phyloP scores from a whole-genome alignment of 805 yeast species.

The Aciculoconidium aculeatum region DNA sequence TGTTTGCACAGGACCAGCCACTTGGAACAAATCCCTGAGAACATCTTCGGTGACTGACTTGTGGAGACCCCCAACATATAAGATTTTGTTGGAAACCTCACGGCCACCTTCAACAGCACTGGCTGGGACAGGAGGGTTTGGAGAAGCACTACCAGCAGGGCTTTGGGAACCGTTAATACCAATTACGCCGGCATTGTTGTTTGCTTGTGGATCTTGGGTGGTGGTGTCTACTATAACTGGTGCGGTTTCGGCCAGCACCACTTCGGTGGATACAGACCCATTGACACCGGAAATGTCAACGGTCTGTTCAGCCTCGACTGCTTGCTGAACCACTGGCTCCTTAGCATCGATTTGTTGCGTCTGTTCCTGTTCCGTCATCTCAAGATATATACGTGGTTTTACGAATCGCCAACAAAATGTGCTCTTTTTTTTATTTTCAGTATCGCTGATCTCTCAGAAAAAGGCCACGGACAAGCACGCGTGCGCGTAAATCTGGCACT shows the following conservation, averaged over 20 bases:
- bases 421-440: too few relatives aligned
- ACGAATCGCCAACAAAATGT: too few relatives aligned
- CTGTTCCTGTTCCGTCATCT: too few relatives aligned
- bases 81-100: slow-evolving; percentile 63
- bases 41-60: slow-evolving; percentile 59
- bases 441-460: too few relatives aligned
- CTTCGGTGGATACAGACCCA: slow-evolving; percentile 12
- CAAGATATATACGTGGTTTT: too few relatives aligned
- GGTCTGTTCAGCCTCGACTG: too few relatives aligned
- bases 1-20: slow-evolving; percentile 54
- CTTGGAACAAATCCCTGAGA: slow-evolving; percentile 56
- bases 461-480: too few relatives aligned
- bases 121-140: slow-evolving; percentile 43
- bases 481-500: too few relatives aligned
- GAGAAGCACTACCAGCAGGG: too few relatives aligned
- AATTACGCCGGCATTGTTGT: not conserved
- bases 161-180: not conserved
- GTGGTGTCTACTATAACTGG: slow-evolving; percentile 39
- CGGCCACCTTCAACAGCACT: slow-evolving; percentile 76
- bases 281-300: slow-evolving; percentile 1
- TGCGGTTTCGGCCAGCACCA: slow-evolving; percentile 90
- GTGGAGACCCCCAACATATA: slow-evolving; percentile 74
- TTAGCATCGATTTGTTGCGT: not conserved
- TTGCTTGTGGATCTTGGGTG: not conserved
- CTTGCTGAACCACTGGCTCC: too few relatives aligned